Conservation (phyloP, 1,284 basidiomycete genomes). For the Cutaneotrichosporon mucoides region DNA sequence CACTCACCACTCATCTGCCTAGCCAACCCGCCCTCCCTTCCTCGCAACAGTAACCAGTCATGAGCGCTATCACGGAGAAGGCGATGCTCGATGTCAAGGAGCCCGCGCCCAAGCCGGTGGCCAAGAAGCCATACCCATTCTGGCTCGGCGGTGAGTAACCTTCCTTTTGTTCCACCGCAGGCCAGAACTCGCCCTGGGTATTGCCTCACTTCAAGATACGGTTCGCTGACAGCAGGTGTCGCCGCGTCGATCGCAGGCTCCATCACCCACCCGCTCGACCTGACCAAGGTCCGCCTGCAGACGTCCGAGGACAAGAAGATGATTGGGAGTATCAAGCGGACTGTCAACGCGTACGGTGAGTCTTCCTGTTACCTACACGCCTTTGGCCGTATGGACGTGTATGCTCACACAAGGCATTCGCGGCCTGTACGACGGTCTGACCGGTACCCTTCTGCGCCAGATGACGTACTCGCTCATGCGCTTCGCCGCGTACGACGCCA, state of each 20-base stretch:
- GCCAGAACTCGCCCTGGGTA: too few species aligned
- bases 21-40: too few species aligned
- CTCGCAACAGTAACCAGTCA: background rate
- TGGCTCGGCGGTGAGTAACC: constrained; percentile 66
- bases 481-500: constrained; percentile 89
- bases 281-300: constrained; percentile 82
- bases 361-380: background rate
- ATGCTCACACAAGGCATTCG: constrained; percentile 54
- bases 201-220: too few species aligned
- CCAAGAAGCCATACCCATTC: constrained; percentile 65
- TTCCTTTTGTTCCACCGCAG: background rate
- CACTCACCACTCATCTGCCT: too few species aligned
- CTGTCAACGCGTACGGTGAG: constrained; percentile 49
- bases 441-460: constrained; percentile 83
- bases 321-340: constrained; percentile 72
- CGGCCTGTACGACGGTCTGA: constrained; percentile 79
- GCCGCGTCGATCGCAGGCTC: constrained; percentile 75
- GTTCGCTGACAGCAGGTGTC: constrained; percentile 53
- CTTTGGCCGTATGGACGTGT: too few species aligned
- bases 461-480: constrained; percentile 90
- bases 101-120: background rate
- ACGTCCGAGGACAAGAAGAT: constrained; percentile 82
- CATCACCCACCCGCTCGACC: constrained; percentile 78
- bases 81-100: constrained; percentile 1
- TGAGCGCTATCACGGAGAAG: background rate